A percentile compares a stretch with the other conserved stretches of the same genome.
Conservation (phyloP, 352 stramenopile genomes). For the Aphanomyces stellatus region DNA sequence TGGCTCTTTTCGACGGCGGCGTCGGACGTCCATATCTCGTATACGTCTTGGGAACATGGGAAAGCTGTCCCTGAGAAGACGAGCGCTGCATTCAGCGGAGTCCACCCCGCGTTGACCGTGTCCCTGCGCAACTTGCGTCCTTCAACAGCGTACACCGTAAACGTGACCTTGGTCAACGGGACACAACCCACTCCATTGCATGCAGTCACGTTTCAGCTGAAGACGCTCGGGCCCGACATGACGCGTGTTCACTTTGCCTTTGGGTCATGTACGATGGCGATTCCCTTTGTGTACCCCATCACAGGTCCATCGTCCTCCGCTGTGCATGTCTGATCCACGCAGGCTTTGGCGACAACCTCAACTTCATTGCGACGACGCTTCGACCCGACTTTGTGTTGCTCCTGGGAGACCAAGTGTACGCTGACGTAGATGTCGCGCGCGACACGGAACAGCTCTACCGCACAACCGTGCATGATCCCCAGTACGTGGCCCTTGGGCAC, state of each 20-base stretch:
- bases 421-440: neutral
- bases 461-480: neutral
- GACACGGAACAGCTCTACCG: neutral
- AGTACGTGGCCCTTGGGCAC: neutral
- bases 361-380: conserved; percentile 1
- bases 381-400: conserved; percentile 7
- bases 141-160: neutral
- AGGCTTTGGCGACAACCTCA: conserved; percentile 7
- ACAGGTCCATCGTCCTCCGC: neutral
- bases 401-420: conserved; percentile 12
- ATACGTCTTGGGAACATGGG: neutral
- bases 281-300: neutral
- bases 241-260: conserved; percentile 4
- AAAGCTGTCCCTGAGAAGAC: neutral
- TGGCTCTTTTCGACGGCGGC: conserved; percentile 1
- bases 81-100: neutral
- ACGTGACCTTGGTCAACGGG: neutral
- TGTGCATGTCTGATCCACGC: neutral
- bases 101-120: neutral
- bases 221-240: neutral
- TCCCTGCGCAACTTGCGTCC: neutral
- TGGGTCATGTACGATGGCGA: conserved; percentile 11
- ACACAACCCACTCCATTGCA: neutral
- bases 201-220: neutral
- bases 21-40: neutral